phyloP scores from a whole-genome alignment of 2,329 filamentous ascomycete genomes.

The Davidsoniella virescens region DNA sequence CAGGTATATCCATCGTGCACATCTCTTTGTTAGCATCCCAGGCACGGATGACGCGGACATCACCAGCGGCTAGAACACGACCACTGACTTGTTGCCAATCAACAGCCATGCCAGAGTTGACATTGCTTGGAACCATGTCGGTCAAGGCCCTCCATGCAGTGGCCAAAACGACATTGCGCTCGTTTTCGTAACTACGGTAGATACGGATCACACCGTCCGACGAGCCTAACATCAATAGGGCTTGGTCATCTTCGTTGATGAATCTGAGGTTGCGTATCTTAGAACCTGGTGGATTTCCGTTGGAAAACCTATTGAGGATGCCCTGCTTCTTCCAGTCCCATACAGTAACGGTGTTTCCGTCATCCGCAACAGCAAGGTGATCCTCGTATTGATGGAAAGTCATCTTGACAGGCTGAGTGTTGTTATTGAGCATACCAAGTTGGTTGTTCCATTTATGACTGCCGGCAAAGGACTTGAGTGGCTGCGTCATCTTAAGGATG shows the following conservation, averaged over 20 bases:
- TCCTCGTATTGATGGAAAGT: constrained; percentile 97
- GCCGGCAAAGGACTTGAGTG: constrained; percentile 75
- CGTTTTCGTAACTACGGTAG: constrained; percentile 78
- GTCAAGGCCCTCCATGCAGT: constrained; percentile 84
- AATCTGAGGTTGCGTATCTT: constrained; percentile 91
- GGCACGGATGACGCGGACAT: constrained; percentile 85
- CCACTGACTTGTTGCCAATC: constrained; percentile 99
- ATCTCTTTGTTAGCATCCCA: constrained; percentile 93
- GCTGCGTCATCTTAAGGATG: constrained; percentile 84
- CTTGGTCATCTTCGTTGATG: constrained; percentile 96
- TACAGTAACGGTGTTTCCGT: constrained; percentile 74
- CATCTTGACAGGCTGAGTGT: constrained; percentile 79
- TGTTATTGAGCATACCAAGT: constrained; percentile 71
- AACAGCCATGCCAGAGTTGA: constrained; percentile 89
- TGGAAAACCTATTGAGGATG: constrained; percentile 72
- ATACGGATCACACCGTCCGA: constrained; percentile 90
- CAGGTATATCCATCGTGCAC: constrained; percentile 84
- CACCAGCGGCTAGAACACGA: constrained; percentile 84
- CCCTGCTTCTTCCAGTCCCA: constrained; percentile 83
- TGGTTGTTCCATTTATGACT: constrained; percentile 76
- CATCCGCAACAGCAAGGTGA: constrained; percentile 83
- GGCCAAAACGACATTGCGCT: constrained; percentile 63
- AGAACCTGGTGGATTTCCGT: constrained; percentile 80
- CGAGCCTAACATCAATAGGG: constrained; percentile 83
- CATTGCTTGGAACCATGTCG: constrained; percentile 83